Conservation (phyloP, 148 eudicot species). For the Tetragonia tetragonoides region DNA sequence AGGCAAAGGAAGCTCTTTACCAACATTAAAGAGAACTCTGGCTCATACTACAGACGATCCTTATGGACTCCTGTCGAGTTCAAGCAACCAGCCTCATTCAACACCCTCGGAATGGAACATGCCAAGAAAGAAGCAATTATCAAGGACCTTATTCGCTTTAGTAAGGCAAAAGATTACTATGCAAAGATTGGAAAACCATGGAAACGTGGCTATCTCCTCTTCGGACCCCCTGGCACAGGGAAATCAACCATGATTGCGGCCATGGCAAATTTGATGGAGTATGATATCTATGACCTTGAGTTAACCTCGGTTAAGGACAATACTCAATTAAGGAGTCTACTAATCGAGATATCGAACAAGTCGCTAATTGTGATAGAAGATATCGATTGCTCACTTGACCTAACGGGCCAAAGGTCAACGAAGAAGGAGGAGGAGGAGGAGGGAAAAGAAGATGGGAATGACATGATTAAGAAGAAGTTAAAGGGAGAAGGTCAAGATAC, state of each 20-base stretch:
- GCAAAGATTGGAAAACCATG: slow-evolving; percentile 34
- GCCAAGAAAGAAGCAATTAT: slow-evolving; percentile 34
- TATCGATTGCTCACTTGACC: slow-evolving; percentile 41
- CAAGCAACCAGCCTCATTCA: slow-evolving; percentile 38
- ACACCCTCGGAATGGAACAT: slow-evolving; percentile 31
- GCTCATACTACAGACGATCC: background rate
- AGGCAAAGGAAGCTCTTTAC: slow-evolving; percentile 38
- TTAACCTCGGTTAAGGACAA: slow-evolving; percentile 41
- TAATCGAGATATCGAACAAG: slow-evolving; percentile 21
- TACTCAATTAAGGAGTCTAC: slow-evolving; percentile 28
- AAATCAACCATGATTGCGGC: slow-evolving; percentile 56
- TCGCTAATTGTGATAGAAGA: slow-evolving; percentile 38
- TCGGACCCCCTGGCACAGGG: slow-evolving; percentile 44
- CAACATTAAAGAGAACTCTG: slow-evolving; percentile 12
- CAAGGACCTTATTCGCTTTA: slow-evolving; percentile 31
- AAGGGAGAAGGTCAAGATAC: slow-evolving; percentile 1
- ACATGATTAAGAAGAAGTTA: slow-evolving; percentile 3
- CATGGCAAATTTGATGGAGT: slow-evolving; percentile 45
- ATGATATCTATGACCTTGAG: slow-evolving; percentile 47
- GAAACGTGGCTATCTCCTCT: slow-evolving; percentile 50
- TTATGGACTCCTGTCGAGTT: slow-evolving; percentile 37
- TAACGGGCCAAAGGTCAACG: slow-evolving; percentile 34
- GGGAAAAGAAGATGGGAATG: slow-evolving; percentile 7
- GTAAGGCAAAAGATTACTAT: slow-evolving; percentile 29
- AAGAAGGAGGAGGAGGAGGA: slow-evolving; percentile 19